Base-by-base conservation (phyloP, 2,329 filamentous ascomycete species). In the Xenosphaeropsis pyriputrescens region DNA sequence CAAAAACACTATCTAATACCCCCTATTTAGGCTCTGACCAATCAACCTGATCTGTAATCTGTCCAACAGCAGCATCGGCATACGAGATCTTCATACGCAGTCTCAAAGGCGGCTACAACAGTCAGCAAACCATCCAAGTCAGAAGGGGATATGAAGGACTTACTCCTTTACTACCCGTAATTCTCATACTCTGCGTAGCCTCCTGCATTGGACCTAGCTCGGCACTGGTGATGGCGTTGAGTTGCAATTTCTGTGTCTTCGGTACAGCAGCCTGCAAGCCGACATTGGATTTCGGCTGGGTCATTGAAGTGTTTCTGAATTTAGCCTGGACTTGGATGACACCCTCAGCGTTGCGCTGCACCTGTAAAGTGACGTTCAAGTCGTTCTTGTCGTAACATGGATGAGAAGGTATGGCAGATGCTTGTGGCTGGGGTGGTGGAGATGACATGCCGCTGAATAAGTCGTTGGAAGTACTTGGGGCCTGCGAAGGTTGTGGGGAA, bases 221-320 rank as follows among this genome's bases (percentile, higher is more conserved):
- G 4, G 78, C 64, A 46, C 75, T 84, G 47, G 85, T 93, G 47
- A 98, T 94, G 41, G 80, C 85, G 56, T 93, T 80, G 46, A 98
- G 64, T 56, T 95, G 86, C 51, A 98, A 62, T 57, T 91, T 94
- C 61, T 98, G 91, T 33, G 83, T 85, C 62, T 96, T 98, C 7
- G 91, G 91, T 38, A 98, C 91, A 1, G 91, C 91, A 32, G 89
- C 91, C 58, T 98, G 91, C 46, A 98, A 59, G 18, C 84, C 85
- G 19, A 96, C 83, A 34, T 72, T 74, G 13, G 77, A 77, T 35
- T 96, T 66, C 12, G 65, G 62, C 12, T 68, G 69, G 19, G 79
- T 74, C 41, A 68, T 67, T 12, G 78, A 80, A 0, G 63, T 72
- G 57, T 96, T 96, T 30, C 72, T 74, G 67, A 98, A 98, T 7